Conservation (phyloP, 306 rosid species). For the Neltuma alba region DNA sequence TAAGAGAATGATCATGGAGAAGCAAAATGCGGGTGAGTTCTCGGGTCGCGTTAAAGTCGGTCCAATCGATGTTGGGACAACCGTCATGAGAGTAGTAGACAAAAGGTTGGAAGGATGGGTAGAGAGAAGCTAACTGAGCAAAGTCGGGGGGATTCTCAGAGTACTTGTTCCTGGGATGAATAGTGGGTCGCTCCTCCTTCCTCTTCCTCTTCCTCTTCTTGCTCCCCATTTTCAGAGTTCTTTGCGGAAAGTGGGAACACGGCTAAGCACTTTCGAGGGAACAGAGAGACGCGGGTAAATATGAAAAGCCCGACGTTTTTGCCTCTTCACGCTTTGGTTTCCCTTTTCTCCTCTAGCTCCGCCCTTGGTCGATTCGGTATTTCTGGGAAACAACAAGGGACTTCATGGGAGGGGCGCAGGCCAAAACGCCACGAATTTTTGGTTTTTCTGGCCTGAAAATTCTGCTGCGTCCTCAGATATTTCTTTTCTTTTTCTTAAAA, state of each 20-base stretch:
- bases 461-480: too few species aligned
- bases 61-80: slow-evolving; percentile 23
- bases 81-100: neutral
- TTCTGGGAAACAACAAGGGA: too few species aligned
- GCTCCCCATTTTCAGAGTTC: slow-evolving; percentile 34
- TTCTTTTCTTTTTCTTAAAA: too few species aligned
- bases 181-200: slow-evolving; percentile 42
- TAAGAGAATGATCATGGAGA: slow-evolving; percentile 39
- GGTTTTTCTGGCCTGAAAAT: too few species aligned
- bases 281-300: too few species aligned
- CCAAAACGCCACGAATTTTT: too few species aligned
- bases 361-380: neutral
- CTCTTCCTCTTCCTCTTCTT: slow-evolving; percentile 58
- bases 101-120: slow-evolving; percentile 64
- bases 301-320: neutral
- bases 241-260: neutral
- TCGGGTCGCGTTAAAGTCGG: slow-evolving; percentile 19
- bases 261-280: neutral
- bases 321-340: neutral
- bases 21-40: slow-evolving; percentile 43
- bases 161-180: slow-evolving; percentile 72
- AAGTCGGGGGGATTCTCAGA: slow-evolving; percentile 83
- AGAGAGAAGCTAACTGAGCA: slow-evolving; percentile 69
- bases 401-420: too few species aligned
- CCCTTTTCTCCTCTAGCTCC: neutral